Evolutionary conservation across 306 rosid species (phyloP).

Genomic region (Urtica urens): DNA sequence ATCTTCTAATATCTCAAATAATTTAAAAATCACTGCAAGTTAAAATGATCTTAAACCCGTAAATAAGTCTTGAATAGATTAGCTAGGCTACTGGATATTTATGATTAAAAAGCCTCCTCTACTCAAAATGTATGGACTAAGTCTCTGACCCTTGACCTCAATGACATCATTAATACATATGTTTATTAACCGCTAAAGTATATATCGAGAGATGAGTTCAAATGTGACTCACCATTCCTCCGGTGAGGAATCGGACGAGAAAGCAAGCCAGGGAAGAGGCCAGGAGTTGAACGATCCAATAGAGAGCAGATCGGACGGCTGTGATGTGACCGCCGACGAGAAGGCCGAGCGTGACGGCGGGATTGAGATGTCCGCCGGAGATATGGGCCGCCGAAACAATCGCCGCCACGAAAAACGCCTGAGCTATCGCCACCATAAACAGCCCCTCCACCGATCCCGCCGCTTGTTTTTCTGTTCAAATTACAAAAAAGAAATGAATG

Average conservation of each 20-base stretch:
- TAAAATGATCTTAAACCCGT: too few relatives aligned
- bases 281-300: conserved; percentile 63
- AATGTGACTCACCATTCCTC: conserved; percentile 42
- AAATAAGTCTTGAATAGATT: too few relatives aligned
- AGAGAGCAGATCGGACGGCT: conserved; percentile 51
- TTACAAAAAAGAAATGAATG: not conserved
- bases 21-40: too few relatives aligned
- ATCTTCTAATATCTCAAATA: too few relatives aligned
- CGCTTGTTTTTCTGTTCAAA: conserved; percentile 38
- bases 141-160: too few relatives aligned
- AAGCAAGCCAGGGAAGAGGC: conserved; percentile 52
- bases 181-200: too few relatives aligned
- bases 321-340: conserved; percentile 72
- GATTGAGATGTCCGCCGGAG: conserved; percentile 91
- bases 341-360: conserved; percentile 75
- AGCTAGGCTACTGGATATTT: too few relatives aligned
- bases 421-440: conserved; percentile 59
- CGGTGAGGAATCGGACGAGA: conserved; percentile 49
- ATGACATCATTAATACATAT: too few relatives aligned
- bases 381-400: conserved; percentile 82
- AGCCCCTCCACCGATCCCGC: conserved; percentile 42
- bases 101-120: too few relatives aligned
- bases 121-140: too few relatives aligned
- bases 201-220: not conserved
- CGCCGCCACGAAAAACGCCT: conserved; percentile 70